Evolutionary conservation across 345 rosid genomes (phyloP).

Genomic region (Limnanthes douglasii): DNA sequence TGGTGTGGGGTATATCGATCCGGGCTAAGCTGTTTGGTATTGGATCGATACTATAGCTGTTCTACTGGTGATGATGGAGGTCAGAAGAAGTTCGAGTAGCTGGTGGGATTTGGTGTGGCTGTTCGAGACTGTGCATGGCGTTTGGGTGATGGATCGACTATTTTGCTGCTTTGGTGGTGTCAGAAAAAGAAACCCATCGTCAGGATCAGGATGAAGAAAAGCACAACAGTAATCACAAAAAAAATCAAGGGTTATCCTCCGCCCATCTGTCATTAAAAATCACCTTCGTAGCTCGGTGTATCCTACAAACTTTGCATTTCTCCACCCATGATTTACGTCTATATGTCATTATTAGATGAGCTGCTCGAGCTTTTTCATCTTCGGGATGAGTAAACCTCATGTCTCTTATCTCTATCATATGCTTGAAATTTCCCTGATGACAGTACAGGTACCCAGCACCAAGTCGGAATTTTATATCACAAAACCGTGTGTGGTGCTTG

Average conservation of each 20-base stretch:
- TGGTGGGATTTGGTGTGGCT: no score
- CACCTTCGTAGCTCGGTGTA: constrained; percentile 42
- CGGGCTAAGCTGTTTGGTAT: no score
- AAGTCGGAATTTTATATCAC: constrained; percentile 56
- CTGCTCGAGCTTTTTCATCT: constrained; percentile 41
- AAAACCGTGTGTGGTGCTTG: constrained; percentile 49
- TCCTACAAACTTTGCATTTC: constrained; percentile 61
- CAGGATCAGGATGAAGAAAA: constrained; percentile 41
- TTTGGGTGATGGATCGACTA: no score
- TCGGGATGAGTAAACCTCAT: constrained; percentile 75
- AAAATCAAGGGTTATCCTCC: constrained; percentile 50
- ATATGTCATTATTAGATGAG: constrained; percentile 46
- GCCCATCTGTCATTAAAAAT: constrained; percentile 64
- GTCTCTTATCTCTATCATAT: constrained; percentile 62
- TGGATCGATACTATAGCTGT: no score
- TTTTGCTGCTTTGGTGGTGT: no score
- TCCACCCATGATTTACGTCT: constrained; percentile 25
- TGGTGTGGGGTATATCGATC: no score
- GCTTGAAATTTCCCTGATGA: constrained; percentile 96
- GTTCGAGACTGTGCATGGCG: no score
- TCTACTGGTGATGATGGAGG: no score
- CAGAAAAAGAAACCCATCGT: no score
- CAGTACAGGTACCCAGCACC: constrained; percentile 83
- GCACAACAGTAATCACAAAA: constrained; percentile 62
- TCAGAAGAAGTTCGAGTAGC: no score